Base-by-base conservation (phyloP, 306 rosid genomes). In the Begonia fuchsioides region DNA sequence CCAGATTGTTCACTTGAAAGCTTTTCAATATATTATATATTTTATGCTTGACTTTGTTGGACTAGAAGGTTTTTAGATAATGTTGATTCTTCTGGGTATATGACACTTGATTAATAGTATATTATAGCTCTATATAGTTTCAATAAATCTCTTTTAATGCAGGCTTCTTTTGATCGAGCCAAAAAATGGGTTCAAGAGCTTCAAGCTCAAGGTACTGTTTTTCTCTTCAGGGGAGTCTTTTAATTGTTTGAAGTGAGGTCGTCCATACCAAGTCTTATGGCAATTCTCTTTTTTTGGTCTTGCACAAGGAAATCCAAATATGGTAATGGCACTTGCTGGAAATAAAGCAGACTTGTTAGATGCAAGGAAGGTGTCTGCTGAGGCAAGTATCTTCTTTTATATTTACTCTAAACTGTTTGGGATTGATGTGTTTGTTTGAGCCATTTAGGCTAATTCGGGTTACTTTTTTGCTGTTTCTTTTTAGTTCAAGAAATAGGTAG, bases 261-360 rank as follows among this genome's bases (percentile, higher is more conserved):
- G 12, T 26, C 35, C 35, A 2, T 26, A 26, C 35, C 35, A 26
- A n/a, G 35, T 26, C 35, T 26, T 17, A 32, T 47, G 35, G 46
- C 16, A 47, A 47, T 57, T n/a, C n/a, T 11, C 12, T 19, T n/a
- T n/a, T 12, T 38, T 15, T 39, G 44, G 44, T 11, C 55, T 13
- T 32, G 26, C 40, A 11, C 9, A 26, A 76, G 82, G 82, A 57
- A 76, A 76, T 52, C 78, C 78, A 19, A 76, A 61, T 59, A 76
- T 76, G 78, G 82, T 76, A 52, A 72, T 76, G 82, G 82, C 82
- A 54, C 68, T 76, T 39, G 82, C 82, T 54, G 82, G 82, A 52
- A 76, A 76, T 26, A 76, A 76, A 68, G 68, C 82, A 15, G 82
- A 76, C 68, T 48, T 76, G 56, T 58, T 68, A 41, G 82, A 76